phyloP scores from a whole-genome alignment of 208 protist species.

The Trypanosoma congolense region DNA sequence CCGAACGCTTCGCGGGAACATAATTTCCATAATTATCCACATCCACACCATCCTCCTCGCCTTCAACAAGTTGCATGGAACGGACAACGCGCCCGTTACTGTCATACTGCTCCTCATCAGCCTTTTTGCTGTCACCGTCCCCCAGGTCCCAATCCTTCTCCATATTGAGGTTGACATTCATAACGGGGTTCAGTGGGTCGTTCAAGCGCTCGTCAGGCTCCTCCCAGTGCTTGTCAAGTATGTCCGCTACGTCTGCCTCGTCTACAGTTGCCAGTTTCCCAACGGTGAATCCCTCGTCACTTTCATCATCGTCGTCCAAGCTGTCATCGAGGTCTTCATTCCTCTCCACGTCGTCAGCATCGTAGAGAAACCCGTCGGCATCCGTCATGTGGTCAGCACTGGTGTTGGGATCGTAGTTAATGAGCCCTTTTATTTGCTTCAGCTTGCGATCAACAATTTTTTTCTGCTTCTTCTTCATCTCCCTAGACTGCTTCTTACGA shows the following conservation, averaged over 20 bases:
- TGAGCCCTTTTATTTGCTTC: conserved; percentile 88
- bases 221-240: conserved; percentile 53
- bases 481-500: conserved; percentile 77
- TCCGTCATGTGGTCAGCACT: conserved; percentile 71
- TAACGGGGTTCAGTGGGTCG: conserved; percentile 74
- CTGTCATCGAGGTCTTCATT: conserved; percentile 14
- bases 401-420: conserved; percentile 88
- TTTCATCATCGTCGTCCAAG: conserved; percentile 26
- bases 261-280: conserved; percentile 63
- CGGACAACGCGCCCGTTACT: conserved; percentile 5
- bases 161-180: conserved; percentile 66
- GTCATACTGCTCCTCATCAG: conserved; percentile 14
- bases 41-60: conserved; percentile 76
- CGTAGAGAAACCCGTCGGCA: conserved; percentile 41
- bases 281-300: conserved; percentile 70
- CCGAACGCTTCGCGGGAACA: conserved; percentile 56
- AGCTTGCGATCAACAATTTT: conserved; percentile 90
- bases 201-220: conserved; percentile 49
- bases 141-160: conserved; percentile 85
- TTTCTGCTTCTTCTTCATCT: conserved; percentile 91
- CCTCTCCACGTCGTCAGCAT: conserved; percentile 11
- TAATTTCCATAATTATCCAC: conserved; percentile 90
- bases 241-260: conserved; percentile 42
- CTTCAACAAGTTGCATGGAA: conserved; percentile 60
- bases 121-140: conserved; percentile 30